Base-by-base conservation (phyloP, 1,139 yeast species). In the Yamadazyma dushanensis region DNA sequence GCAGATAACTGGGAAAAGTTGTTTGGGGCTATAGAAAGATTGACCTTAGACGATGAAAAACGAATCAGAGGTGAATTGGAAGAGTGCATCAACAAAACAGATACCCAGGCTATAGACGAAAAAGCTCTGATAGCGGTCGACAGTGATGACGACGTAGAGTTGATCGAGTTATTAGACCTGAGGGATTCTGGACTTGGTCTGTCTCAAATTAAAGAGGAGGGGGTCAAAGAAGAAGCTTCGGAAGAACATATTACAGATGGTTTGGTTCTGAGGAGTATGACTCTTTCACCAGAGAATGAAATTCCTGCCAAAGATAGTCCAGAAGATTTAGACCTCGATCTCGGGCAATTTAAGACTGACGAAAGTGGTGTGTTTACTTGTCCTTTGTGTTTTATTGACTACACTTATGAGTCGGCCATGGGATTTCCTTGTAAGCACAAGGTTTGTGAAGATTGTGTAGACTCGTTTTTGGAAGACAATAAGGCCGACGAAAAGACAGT, bases 361-460 rank as follows among this genome's bases (percentile, higher is more conserved):
- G 56, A 53, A 5, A 56, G 53, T 18, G 51, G 46, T 10, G 48
- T 53, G 33, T 68, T 77, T 39, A 60, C 75, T 2, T 89, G 96
- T 57, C 83, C 89, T 2, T 59, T 78, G 32, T 88, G 96, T 54
- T 63, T 67, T 46, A 90, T 83, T 44, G 75, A 73, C 8, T 56
- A 76, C n/a, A 73, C 76, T 6, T 30, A 15, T 32, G 33, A 37
- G 10, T 37, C 44, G 11, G 37, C 37, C 3, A 66, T 63, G 18
- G 71, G 70, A 26, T 66, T 64, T 16, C 67, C 67, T 8, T 86
- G 95, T 67, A 92, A 90, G 0, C 94, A 83, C 56, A 63, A 76
- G 49, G 56, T 83, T 1, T 84, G 95, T 54, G 67, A 65, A 23
- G 76, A 76, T 28, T 86, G 95, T 54, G 58, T 77, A 31, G 76